Percentiles rank a stretch among this genome's conserved stretches.
These are phyloP conservation scores for Petunia secreta DNA, from an alignment of 257 asterid species.

Conservation along the genomic window DNA sequence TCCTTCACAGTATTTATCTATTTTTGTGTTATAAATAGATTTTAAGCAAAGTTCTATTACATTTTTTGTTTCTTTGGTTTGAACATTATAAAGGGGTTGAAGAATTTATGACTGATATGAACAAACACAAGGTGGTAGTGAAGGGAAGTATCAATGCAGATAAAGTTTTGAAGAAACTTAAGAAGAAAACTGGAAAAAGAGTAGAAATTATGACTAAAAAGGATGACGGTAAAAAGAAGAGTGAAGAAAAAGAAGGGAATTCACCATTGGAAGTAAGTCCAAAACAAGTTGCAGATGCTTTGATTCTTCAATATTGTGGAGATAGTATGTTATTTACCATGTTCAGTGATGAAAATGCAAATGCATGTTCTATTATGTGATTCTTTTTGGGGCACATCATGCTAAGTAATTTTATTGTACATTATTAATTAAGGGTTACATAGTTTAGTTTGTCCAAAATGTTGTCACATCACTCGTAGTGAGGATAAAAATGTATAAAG, in stretches of 20 bases:
- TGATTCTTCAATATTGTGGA: constrained; percentile 46
- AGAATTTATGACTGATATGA: constrained; percentile 64
- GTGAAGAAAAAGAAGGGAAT: constrained; percentile 25
- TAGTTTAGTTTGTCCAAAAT: neutral
- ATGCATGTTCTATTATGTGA: constrained; percentile 74
- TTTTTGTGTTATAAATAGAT: neutral
- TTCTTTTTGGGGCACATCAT: neutral
- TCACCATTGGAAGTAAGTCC: constrained; percentile 20
- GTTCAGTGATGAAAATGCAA: constrained; percentile 81
- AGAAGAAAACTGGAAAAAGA: constrained; percentile 68
- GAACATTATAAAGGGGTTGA: constrained; percentile 59
- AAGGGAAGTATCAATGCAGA: constrained; percentile 58
- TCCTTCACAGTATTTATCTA: no score
- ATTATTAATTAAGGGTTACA: neutral
- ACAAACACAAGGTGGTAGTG: constrained; percentile 54
- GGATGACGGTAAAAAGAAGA: constrained; percentile 31
- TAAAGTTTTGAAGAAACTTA: constrained; percentile 64
- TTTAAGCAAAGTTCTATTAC: neutral
- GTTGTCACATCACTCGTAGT: neutral
- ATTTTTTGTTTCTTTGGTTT: neutral
- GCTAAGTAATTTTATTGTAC: neutral
- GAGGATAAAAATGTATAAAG: neutral
- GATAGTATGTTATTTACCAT: constrained; percentile 46
- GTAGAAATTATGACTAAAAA: constrained; percentile 47
- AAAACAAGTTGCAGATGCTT: constrained; percentile 25